Conservation (phyloP, 208 protist species). For the Naegleria fowleri region DNA sequence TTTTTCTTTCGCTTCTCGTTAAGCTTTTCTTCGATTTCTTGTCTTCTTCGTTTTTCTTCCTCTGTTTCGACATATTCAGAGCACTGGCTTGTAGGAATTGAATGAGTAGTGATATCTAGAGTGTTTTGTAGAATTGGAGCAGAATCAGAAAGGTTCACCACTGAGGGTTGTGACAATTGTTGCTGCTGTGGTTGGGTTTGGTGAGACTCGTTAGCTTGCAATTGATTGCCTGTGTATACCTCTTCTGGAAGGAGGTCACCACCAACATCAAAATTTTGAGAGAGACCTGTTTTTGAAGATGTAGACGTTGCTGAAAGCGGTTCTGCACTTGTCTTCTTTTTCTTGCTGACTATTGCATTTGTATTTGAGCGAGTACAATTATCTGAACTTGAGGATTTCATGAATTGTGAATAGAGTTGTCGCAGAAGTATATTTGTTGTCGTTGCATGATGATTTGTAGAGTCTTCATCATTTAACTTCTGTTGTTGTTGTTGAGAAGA, state of each 20-base stretch:
- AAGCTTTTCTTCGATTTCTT: neutral
- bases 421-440: neutral
- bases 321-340: neutral
- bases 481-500: too few relatives aligned
- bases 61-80: neutral
- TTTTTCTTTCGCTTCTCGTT: neutral
- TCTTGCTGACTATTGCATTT: neutral
- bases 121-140: neutral
- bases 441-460: neutral
- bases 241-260: neutral
- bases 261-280: neutral
- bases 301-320: neutral
- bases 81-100: neutral
- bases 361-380: too few relatives aligned
- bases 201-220: too few relatives aligned
- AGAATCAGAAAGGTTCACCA: too few relatives aligned
- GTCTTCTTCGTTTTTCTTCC: neutral
- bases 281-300: neutral
- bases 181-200: too few relatives aligned
- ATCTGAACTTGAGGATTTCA: neutral
- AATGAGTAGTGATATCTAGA: neutral
- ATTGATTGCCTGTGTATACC: too few relatives aligned
- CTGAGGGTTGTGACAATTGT: too few relatives aligned
- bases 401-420: neutral
- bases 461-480: too few relatives aligned